phyloP scores from a whole-genome alignment of 2,329 filamentous ascomycete genomes.

The Dothistroma septosporum region DNA sequence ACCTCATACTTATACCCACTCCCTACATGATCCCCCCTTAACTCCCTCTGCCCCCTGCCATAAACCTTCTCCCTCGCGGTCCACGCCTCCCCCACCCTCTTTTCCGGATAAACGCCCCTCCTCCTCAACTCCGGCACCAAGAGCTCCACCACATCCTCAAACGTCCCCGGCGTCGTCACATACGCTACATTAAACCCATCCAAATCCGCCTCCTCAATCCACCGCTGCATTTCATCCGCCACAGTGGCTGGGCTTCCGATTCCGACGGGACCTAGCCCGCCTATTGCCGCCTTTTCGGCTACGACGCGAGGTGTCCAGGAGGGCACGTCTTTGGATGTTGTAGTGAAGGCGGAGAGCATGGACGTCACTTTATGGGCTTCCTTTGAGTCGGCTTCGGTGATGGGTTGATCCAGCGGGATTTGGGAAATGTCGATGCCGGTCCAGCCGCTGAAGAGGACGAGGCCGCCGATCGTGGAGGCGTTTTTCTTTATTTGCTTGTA shows the following conservation, averaged over 20 bases:
- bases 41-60: constrained; percentile 49
- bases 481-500: constrained; percentile 58
- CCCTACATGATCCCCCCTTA: constrained; percentile 58
- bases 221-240: constrained; percentile 47
- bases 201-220: constrained; percentile 43
- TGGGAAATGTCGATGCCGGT: constrained; percentile 60
- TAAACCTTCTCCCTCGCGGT: constrained; percentile 50
- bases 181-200: constrained; percentile 45
- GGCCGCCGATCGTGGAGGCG: constrained; percentile 61
- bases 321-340: constrained; percentile 45
- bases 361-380: constrained; percentile 46
- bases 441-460: constrained; percentile 71
- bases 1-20: constrained; percentile 59
- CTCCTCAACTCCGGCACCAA: constrained; percentile 47
- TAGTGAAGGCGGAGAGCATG: constrained; percentile 35
- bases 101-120: constrained; percentile 31
- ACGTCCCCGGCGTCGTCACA: constrained; percentile 50
- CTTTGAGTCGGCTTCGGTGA: constrained; percentile 52
- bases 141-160: constrained; percentile 50
- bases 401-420: constrained; percentile 55
- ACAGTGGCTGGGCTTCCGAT: constrained; percentile 47
- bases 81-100: constrained; percentile 29
- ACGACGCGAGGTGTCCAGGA: constrained; percentile 45
- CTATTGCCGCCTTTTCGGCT: constrained; percentile 47
- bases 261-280: constrained; percentile 47